Base-by-base conservation (phyloP, 1,284 basidiomycete genomes). In the Mrakiaceae sp. region DNA sequence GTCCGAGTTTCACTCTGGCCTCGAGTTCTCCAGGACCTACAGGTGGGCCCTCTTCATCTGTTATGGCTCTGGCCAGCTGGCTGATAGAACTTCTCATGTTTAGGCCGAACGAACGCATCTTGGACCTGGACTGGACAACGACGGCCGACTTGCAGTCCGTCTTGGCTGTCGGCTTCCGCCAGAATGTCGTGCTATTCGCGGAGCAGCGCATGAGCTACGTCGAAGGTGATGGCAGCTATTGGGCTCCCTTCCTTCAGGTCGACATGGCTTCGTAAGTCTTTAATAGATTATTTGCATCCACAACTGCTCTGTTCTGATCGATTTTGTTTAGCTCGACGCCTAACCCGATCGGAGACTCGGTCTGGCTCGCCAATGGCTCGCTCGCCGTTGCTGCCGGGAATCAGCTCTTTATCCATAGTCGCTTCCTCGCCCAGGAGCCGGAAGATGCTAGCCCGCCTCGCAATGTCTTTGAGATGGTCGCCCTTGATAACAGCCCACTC, bases 161-260 rank as follows among this genome's bases (percentile, higher is more conserved):
- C 60, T 82, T 95, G 12, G 90, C 91, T 1, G 84, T 94, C 9
- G 91, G 90, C 14, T 92, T 90, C 74, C 74, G 82, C 12, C 83
- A 85, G 68, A 83, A 83, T 56, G 79, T 94, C 3, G 84, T 90
- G 59, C 77, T 95, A n/a, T 77, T 94, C 12, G 91, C 88, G 71
- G 88, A 92, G 71, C 88, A 91, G 74, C 81, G 90, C 11, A 86
- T 90, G 83, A 88, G 87, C 5, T 94, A 95, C 74, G 90, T 90
- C 62, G 87, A 89, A 68, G 83, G 86, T 59, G 47, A 46, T 54
- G 84, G 83, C 14, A 84, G 87, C 16, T 86, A 85, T 5, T 94
- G 90, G 90, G 82, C 82, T 4, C 79, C 86, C 42, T 87, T 88
- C 70, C 81, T 84, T 70, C 84, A 78, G 47, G 81, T 94, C 58